These are phyloP conservation scores for Penicillium freii DNA, from an alignment of 2,329 filamentous ascomycete genomes.

Conservation along the genomic window DNA sequence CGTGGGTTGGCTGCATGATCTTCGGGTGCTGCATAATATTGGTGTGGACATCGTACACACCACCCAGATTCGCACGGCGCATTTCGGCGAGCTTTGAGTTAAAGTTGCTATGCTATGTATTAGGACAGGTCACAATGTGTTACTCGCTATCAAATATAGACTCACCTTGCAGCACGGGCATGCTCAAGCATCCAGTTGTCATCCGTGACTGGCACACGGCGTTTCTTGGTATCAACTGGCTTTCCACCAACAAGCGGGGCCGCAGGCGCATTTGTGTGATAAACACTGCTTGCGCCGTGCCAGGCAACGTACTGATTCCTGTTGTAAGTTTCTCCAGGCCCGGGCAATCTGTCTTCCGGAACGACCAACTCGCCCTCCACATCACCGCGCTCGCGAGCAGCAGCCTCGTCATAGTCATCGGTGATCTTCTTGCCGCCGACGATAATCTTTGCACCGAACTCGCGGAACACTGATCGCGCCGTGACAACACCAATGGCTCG, in stretches of 20 bases:
- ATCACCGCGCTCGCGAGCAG: conserved; percentile 71
- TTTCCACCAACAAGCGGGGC: conserved; percentile 76
- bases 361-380: conserved; percentile 89
- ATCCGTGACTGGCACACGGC: conserved; percentile 83
- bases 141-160: conserved; percentile 11
- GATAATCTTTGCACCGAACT: conserved; percentile 92
- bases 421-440: conserved; percentile 82
- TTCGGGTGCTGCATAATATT: conserved; percentile 86
- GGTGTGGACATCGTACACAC: conserved; percentile 91
- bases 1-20: conserved; percentile 85
- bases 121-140: conserved; percentile 7
- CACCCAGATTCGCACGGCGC: conserved; percentile 67
- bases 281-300: conserved; percentile 95
- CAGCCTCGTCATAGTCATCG: conserved; percentile 85
- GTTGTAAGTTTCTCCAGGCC: conserved; percentile 85
- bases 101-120: conserved; percentile 63
- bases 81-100: conserved; percentile 71
- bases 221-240: conserved; percentile 71
- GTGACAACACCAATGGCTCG: conserved; percentile 96
- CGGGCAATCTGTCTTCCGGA: conserved; percentile 75
- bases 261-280: conserved; percentile 76
- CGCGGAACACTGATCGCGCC: conserved; percentile 91
- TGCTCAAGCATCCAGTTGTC: conserved; percentile 97
- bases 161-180: conserved; percentile 82
- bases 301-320: conserved; percentile 98